These are phyloP conservation scores for Ottelia alismoides DNA, from an alignment of 106 monocot genomes.

Conservation along the genomic window DNA sequence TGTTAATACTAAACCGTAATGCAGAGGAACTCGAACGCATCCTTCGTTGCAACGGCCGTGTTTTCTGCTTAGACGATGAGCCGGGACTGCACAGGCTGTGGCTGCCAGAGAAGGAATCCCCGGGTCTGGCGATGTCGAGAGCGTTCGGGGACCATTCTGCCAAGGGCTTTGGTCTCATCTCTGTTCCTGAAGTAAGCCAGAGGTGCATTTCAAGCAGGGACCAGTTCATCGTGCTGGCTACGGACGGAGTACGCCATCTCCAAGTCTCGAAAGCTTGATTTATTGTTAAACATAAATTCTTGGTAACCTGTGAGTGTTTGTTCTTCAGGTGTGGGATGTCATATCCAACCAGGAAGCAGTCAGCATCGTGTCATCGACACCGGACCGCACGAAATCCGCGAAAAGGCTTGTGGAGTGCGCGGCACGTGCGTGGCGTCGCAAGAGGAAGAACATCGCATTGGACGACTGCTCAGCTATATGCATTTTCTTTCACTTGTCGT, in stretches of 20 bases:
- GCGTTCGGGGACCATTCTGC: constrained; percentile 87
- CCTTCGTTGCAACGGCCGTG: constrained; percentile 52
- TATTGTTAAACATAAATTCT: no score
- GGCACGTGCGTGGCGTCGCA: constrained; percentile 57
- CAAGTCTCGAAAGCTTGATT: no score
- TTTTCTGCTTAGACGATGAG: constrained; percentile 71
- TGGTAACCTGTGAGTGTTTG: no score
- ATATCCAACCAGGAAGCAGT: constrained; percentile 86
- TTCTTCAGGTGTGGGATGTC: constrained; percentile 85
- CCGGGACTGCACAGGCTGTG: constrained; percentile 77
- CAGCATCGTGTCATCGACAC: constrained; percentile 48
- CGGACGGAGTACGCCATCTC: constrained; percentile 76
- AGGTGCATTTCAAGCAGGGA: constrained; percentile 42
- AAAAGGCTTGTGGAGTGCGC: constrained; percentile 68
- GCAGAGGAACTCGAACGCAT: constrained; percentile 88
- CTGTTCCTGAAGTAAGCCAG: constrained; percentile 69
- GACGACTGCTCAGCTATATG: constrained; percentile 93
- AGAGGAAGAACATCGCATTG: constrained; percentile 54
- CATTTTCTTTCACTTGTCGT: constrained; percentile 56
- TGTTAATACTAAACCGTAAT: no score
- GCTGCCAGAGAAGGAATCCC: constrained; percentile 47
- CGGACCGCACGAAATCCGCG: constrained; percentile 50
- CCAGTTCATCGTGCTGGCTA: constrained; percentile 78
- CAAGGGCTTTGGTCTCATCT: constrained; percentile 70
- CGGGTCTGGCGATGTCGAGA: constrained; percentile 90